Evolutionary conservation across 176 grass and related monocot genomes (phyloP).

Genomic region (Eleusine coracana): DNA sequence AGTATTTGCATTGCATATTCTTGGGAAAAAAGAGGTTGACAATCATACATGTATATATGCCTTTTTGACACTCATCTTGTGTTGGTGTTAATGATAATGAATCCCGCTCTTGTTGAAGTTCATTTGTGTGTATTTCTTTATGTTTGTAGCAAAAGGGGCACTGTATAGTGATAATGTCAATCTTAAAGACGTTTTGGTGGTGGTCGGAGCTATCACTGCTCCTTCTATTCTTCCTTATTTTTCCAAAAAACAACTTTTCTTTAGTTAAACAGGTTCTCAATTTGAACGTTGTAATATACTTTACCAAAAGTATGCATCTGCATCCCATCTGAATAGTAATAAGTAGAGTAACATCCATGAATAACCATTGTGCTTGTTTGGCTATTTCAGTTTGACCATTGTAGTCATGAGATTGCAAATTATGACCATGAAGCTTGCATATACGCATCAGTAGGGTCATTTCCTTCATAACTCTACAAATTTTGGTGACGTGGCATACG

Average conservation of each 20-base stretch:
- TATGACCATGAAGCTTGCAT: too few species aligned
- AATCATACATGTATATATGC: too few species aligned
- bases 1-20: too few species aligned
- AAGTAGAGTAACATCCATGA: too few species aligned
- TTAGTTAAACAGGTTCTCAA: background rate
- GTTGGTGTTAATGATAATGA: background rate
- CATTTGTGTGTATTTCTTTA: background rate
- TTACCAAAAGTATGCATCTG: constrained; percentile 27
- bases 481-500: too few species aligned
- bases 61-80: background rate
- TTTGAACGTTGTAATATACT: background rate
- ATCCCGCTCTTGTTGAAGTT: background rate
- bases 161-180: background rate
- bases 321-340: background rate
- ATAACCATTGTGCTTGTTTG: too few species aligned
- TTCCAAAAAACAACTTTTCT: background rate
- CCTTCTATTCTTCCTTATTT: background rate
- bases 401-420: too few species aligned
- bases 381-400: too few species aligned
- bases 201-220: background rate
- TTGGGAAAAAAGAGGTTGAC: too few species aligned
- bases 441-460: too few species aligned
- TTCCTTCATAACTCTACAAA: too few species aligned
- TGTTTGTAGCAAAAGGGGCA: constrained; percentile 33
- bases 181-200: background rate